Base-by-base conservation (phyloP, 2,329 filamentous ascomycete genomes). In the Colletotrichum tabaci region DNA sequence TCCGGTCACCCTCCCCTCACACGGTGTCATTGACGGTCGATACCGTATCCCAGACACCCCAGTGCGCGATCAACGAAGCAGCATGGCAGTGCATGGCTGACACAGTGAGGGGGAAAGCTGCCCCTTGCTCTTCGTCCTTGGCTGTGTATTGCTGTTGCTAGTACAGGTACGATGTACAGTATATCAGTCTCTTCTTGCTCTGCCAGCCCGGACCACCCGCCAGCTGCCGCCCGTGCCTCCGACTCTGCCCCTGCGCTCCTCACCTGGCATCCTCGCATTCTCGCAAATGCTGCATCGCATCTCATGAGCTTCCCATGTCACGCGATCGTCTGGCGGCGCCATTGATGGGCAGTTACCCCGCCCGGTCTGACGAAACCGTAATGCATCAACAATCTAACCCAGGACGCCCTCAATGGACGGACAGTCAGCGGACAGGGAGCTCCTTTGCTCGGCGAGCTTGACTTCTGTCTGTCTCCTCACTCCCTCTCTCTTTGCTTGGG, bases 351-450 rank as follows among this genome's bases (percentile, higher is more conserved):
- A 71, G 57, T 71, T 72, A 72, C 70, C 70, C 70, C 70, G 70
- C 70, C 70, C 61, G 67, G 70, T 71, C 70, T 72, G 70, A 72
- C 70, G 70, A 72, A 72, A 72, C 70, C 70, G 70, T 72, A 72
- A 72, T 71, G 70, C 69, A 72, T 55, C 65, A 60, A 42, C 61
- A 66, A 50, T 56, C 35, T 26, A 23, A 15, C 18, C 61, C 49
- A 35, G 35, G 21, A 16, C 47, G 38, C 21, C 7, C 47, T 49
- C 49, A 2, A 55, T 46, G 38, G 30, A 10, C 8, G 30, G 30
- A 35, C 8, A 35, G 30, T 40, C 49, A 2, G 46, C 35, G 38
- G 35, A 42, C 61, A 63, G 38, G 61, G 49, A 63, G 61, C 60
- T 53, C 21, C 49, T 53, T 35, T 42, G 16, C 16, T 10, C 49